Percentiles rank a stretch among this genome's conserved stretches.
Conservation (phyloP, 352 stramenopile species). For the Sclerospora graminicola region DNA sequence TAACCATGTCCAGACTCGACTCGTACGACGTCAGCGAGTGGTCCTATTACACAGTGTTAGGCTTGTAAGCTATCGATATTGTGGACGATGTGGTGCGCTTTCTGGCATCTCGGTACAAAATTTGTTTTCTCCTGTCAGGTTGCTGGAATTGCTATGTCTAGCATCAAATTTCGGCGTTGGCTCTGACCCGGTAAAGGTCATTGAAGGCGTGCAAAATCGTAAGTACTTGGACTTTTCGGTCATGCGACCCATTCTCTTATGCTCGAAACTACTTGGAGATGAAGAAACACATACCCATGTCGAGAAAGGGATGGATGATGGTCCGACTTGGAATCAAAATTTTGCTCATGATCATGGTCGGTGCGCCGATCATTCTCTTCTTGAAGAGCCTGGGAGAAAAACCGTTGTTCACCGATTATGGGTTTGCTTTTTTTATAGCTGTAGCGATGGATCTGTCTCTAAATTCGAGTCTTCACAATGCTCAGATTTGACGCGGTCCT, state of each 20-base stretch:
- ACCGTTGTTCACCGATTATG: conserved; percentile 63
- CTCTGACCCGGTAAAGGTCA: conserved; percentile 50
- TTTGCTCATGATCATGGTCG: conserved; percentile 77
- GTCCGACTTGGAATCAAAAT: conserved; percentile 64
- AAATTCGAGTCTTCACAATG: conserved; percentile 33
- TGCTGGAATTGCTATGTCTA: conserved; percentile 65
- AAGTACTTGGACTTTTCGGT: conserved; percentile 83
- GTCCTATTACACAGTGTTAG: conserved; percentile 56
- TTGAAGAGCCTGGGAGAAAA: conserved; percentile 79
- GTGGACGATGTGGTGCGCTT: conserved; percentile 70
- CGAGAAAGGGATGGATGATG: conserved; percentile 78
- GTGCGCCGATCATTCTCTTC: conserved; percentile 79
- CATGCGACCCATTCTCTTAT: conserved; percentile 78
- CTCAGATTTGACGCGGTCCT: conserved; percentile 59
- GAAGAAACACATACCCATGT: conserved; percentile 58
- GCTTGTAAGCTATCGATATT: conserved; percentile 47
- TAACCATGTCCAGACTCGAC: conserved; percentile 60
- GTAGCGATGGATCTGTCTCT: conserved; percentile 48
- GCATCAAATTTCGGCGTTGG: conserved; percentile 65
- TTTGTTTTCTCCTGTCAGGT: conserved; percentile 66
- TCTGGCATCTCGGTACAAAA: conserved; percentile 68
- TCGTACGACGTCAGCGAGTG: conserved; percentile 60
- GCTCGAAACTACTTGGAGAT: conserved; percentile 76
- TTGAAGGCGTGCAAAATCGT: conserved; percentile 42
- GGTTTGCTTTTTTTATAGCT: conserved; percentile 73